These are phyloP conservation scores for Anaeromyces robustus DNA, from an alignment of 192 early-diverging fungal species.

Conservation along the genomic window DNA sequence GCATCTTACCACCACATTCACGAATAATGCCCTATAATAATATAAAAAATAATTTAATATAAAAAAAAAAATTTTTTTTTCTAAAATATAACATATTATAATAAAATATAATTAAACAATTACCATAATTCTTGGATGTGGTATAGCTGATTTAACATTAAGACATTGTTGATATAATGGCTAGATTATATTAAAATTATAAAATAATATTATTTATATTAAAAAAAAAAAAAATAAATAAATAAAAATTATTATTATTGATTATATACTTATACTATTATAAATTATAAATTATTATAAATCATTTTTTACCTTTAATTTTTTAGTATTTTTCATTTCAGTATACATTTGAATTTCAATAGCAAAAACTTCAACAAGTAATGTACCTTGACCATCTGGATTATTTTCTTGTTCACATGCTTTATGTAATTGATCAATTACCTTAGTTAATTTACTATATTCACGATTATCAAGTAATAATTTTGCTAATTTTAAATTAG, in stretches of 20 bases:
- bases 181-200: too few relatives aligned
- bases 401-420: constrained; percentile 67
- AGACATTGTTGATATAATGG: constrained; percentile 76
- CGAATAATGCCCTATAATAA: constrained; percentile 54
- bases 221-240: too few relatives aligned
- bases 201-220: too few relatives aligned
- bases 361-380: constrained; percentile 82
- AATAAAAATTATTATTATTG: too few relatives aligned
- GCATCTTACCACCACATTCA: constrained; percentile 96
- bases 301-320: constrained; percentile 48
- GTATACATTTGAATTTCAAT: constrained; percentile 96
- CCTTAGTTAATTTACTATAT: constrained; percentile 33
- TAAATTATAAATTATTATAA: too few relatives aligned
- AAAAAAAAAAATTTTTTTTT: too few relatives aligned
- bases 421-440: constrained; percentile 52
- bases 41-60: too few relatives aligned
- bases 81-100: too few relatives aligned
- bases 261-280: too few relatives aligned
- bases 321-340: constrained; percentile 67
- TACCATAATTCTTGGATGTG: constrained; percentile 85
- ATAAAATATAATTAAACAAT: too few relatives aligned
- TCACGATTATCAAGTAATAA: constrained; percentile 70
- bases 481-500: constrained; percentile 73
- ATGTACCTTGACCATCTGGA: constrained; percentile 78
- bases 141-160: constrained; percentile 79